These are phyloP conservation scores for Cubamyces lactineus DNA, from an alignment of 768 basidiomycete genomes.

Conservation along the genomic window DNA sequence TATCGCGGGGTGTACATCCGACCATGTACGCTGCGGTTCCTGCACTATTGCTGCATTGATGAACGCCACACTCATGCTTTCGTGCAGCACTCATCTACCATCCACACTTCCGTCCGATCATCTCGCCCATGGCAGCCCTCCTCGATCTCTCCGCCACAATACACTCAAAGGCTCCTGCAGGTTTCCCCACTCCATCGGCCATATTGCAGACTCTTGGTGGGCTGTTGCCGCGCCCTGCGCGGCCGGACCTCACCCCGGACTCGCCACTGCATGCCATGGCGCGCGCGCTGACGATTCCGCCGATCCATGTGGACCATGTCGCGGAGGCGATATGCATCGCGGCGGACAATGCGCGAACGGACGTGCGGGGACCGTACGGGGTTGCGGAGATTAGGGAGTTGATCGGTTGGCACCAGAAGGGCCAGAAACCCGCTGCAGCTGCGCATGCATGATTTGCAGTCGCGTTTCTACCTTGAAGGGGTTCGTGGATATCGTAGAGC, in stretches of 20 bases:
- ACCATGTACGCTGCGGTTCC: slow-evolving; percentile 65
- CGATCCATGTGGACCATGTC: slow-evolving; percentile 95
- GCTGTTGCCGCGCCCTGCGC: slow-evolving; percentile 36
- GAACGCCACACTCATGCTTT: not conserved
- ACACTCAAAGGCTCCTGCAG: slow-evolving; percentile 60
- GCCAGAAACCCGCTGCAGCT: slow-evolving; percentile 26
- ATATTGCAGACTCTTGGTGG: slow-evolving; percentile 58
- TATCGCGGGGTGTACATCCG: slow-evolving; percentile 82
- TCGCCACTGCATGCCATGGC: slow-evolving; percentile 69
- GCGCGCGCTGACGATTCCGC: slow-evolving; percentile 80
- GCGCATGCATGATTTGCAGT: slow-evolving; percentile 1
- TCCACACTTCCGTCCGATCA: slow-evolving; percentile 88
- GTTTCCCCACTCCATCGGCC: slow-evolving; percentile 66
- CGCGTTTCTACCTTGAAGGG: too few relatives aligned
- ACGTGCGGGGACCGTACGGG: slow-evolving; percentile 65
- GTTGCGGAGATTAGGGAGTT: slow-evolving; percentile 76
- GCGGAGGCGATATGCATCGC: slow-evolving; percentile 79
- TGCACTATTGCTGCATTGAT: not conserved
- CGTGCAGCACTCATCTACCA: slow-evolving; percentile 90
- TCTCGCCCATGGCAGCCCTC: slow-evolving; percentile 81
- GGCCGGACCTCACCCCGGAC: slow-evolving; percentile 36
- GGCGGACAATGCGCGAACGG: slow-evolving; percentile 48
- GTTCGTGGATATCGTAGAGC: too few relatives aligned
- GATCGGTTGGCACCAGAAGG: slow-evolving; percentile 63
- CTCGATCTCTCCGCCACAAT: slow-evolving; percentile 79